Percentiles rank a stretch among this genome's conserved stretches.
Conservation (phyloP, 2,329 filamentous ascomycete species). For the Sporothrix schenckii region DNA sequence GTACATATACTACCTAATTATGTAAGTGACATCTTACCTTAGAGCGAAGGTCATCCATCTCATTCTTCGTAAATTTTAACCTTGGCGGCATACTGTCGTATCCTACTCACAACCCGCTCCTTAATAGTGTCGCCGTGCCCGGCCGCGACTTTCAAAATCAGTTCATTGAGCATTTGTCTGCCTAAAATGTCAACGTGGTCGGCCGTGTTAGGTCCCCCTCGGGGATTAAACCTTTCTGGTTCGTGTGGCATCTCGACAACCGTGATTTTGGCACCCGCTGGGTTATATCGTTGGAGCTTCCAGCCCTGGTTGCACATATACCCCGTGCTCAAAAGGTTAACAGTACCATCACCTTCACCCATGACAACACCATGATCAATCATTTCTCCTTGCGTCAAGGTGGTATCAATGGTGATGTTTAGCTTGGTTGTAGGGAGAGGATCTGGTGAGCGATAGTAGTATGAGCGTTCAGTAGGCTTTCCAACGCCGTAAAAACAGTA, state of each 20-base stretch:
- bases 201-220: slow-evolving; percentile 70
- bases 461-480: slow-evolving; percentile 88
- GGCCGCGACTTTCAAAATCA: slow-evolving; percentile 83
- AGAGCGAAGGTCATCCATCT: slow-evolving; percentile 13
- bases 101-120: slow-evolving; percentile 78
- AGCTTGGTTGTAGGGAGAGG: slow-evolving; percentile 65
- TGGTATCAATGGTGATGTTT: slow-evolving; percentile 74
- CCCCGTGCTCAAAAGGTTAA: slow-evolving; percentile 85
- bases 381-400: slow-evolving; percentile 56
- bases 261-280: slow-evolving; percentile 76
- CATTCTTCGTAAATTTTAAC: slow-evolving; percentile 78
- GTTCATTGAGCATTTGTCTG: slow-evolving; percentile 82
- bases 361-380: slow-evolving; percentile 90
- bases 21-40: background rate
- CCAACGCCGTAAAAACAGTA: slow-evolving; percentile 97
- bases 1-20: slow-evolving; percentile 5
- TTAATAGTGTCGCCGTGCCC: slow-evolving; percentile 80
- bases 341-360: slow-evolving; percentile 94
- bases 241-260: slow-evolving; percentile 97
- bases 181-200: slow-evolving; percentile 98
- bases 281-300: slow-evolving; percentile 92
- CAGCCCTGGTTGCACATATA: slow-evolving; percentile 98
- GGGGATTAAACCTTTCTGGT: slow-evolving; percentile 85
- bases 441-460: slow-evolving; percentile 79
- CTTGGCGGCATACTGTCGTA: slow-evolving; percentile 77